A percentile compares a stretch with the other conserved stretches of the same genome.
Evolutionary conservation across 192 early-diverging fungal species (phyloP).

Genomic region (Diversispora eburnea): DNA sequence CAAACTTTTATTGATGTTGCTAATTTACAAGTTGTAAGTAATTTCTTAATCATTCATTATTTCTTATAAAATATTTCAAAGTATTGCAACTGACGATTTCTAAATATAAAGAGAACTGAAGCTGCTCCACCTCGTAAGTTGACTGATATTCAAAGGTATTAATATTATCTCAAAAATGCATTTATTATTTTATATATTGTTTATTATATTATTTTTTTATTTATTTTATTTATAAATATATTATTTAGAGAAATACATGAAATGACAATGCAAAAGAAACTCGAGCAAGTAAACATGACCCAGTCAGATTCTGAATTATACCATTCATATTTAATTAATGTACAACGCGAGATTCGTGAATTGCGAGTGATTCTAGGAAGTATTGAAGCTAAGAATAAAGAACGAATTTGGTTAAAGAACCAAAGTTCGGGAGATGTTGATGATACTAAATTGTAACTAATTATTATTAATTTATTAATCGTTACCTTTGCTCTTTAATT

Average conservation of each 20-base stretch:
- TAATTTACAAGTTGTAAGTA: constrained; percentile 50
- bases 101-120: constrained; percentile 33
- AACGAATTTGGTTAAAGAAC: constrained; percentile 78
- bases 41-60: constrained; percentile 3
- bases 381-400: constrained; percentile 75
- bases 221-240: constrained; percentile 1
- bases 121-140: constrained; percentile 32
- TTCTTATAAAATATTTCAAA: no score
- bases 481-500: no score
- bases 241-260: constrained; percentile 61
- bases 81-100: not conserved
- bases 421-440: constrained; percentile 78
- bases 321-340: constrained; percentile 53
- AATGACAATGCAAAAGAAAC: constrained; percentile 64
- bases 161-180: constrained; percentile 9
- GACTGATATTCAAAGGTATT: constrained; percentile 39
- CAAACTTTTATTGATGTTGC: constrained; percentile 56
- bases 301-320: constrained; percentile 58
- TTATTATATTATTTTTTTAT: not conserved
- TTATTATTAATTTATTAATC: no score
- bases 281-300: constrained; percentile 69
- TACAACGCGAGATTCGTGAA: constrained; percentile 67
- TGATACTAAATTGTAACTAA: constrained; percentile 64
- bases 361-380: constrained; percentile 73
- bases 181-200: not conserved